A percentile compares a stretch with the other conserved stretches of the same genome.
phyloP scores from a whole-genome alignment of 139 green algal genomes.

The Picochlorum sp. region DNA sequence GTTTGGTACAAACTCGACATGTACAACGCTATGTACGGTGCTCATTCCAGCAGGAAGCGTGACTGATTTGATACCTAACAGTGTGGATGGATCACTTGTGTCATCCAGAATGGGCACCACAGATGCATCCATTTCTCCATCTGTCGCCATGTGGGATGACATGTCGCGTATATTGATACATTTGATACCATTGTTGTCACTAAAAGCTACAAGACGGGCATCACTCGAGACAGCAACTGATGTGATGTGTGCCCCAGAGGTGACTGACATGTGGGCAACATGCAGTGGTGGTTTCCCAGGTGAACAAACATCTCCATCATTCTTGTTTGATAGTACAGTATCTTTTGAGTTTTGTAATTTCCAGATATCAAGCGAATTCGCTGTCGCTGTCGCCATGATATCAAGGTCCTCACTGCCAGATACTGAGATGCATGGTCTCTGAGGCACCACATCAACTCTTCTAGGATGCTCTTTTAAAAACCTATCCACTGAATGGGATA shows the following conservation, averaged over 20 bases:
- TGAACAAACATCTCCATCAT: background rate
- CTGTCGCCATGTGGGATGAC: background rate
- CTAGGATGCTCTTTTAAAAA: conserved; percentile 52
- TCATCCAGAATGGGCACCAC: background rate
- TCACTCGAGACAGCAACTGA: conserved; percentile 46
- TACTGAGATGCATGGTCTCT: conserved; percentile 12
- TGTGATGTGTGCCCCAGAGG: background rate
- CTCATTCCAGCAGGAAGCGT: conserved; percentile 17
- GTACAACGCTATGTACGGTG: background rate
- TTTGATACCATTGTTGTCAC: conserved; percentile 25
- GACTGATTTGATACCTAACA: conserved; percentile 2
- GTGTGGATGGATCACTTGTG: background rate
- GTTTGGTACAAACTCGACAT: conserved; percentile 1
- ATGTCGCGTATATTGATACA: background rate
- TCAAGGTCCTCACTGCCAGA: background rate
- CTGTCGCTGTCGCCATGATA: conserved; percentile 41
- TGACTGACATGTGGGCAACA: background rate
- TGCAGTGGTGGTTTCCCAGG: background rate
- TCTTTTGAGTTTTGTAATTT: conserved; percentile 21
- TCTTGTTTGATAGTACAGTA: background rate
- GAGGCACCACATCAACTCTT: conserved; percentile 30
- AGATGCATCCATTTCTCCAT: background rate
- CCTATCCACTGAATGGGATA: conserved; percentile 39
- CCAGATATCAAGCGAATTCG: conserved; percentile 49
- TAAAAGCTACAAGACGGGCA: conserved; percentile 48